phyloP scores from a whole-genome alignment of 306 rosid genomes.

The Rosa persica region DNA sequence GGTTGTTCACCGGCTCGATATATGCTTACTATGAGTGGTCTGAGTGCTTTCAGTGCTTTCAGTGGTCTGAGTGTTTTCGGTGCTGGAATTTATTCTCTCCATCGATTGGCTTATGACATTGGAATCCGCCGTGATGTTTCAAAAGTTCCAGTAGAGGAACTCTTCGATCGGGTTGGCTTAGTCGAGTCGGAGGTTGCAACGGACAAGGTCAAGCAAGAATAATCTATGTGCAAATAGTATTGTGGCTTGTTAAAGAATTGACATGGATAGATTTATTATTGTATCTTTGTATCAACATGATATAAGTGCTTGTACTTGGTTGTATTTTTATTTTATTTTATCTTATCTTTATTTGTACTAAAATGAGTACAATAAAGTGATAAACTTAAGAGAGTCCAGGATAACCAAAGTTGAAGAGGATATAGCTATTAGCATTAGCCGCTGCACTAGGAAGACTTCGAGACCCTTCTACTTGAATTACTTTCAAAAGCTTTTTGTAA shows the following conservation, averaged over 20 bases:
- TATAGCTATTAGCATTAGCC: not conserved
- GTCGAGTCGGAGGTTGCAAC: conserved; percentile 28
- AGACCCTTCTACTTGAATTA: too few relatives aligned
- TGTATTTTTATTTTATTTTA: too few relatives aligned
- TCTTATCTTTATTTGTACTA: too few relatives aligned
- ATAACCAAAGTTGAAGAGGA: not conserved
- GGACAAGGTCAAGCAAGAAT: conserved; percentile 17
- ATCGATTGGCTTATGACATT: conserved; percentile 48
- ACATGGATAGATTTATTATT: not conserved
- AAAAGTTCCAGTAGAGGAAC: conserved; percentile 59
- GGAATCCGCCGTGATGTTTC: conserved; percentile 49
- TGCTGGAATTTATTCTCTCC: conserved; percentile 40
- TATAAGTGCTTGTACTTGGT: not conserved
- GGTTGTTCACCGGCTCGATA: conserved; percentile 38
- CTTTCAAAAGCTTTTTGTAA: too few relatives aligned
- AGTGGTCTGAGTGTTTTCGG: conserved; percentile 41
- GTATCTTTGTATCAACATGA: not conserved
- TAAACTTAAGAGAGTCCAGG: not conserved
- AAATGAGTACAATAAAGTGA: not conserved
- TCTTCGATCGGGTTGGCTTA: conserved; percentile 21
- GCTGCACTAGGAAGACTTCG: not conserved
- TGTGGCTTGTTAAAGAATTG: not conserved
- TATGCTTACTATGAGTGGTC: conserved; percentile 30
- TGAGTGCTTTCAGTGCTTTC: conserved; percentile 36
- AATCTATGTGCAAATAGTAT: not conserved